Evolutionary conservation across 108 stramenopile genomes (phyloP).

Genomic region (Cylindrotheca closterium): DNA sequence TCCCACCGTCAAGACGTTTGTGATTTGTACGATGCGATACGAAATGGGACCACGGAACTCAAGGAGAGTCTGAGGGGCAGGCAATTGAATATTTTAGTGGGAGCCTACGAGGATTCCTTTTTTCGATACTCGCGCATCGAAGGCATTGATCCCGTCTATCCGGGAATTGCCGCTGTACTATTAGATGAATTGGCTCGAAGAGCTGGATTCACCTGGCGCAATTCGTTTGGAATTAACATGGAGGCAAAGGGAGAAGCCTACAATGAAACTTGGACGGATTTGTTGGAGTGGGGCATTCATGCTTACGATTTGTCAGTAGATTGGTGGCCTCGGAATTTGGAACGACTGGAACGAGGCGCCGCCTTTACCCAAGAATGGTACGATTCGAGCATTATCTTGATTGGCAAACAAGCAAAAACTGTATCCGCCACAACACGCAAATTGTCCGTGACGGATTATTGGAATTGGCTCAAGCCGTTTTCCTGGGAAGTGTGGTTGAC

Average conservation of each 20-base stretch:
- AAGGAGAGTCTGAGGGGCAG: conserved; percentile 12
- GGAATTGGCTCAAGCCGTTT: conserved; percentile 23
- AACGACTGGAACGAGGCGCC: conserved; percentile 23
- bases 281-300: conserved; percentile 28
- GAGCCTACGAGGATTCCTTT: no score
- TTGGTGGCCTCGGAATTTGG: conserved; percentile 8
- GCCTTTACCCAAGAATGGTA: conserved; percentile 27
- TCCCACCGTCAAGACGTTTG: conserved; percentile 25
- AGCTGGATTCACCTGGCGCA: conserved; percentile 43
- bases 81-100: background rate
- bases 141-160: conserved; percentile 12
- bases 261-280: conserved; percentile 12
- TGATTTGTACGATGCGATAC: conserved; percentile 9
- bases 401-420: conserved; percentile 3
- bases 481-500: conserved; percentile 19
- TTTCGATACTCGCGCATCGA: background rate
- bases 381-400: conserved; percentile 33
- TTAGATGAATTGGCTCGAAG: conserved; percentile 42
- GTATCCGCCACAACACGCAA: background rate
- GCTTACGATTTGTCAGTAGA: conserved; percentile 31
- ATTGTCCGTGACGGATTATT: background rate
- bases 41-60: conserved; percentile 13
- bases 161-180: conserved; percentile 17
- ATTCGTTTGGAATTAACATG: conserved; percentile 22
- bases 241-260: background rate